phyloP scores from a whole-genome alignment of 108 stramenopile species.

The Schizochytrium sp. region DNA sequence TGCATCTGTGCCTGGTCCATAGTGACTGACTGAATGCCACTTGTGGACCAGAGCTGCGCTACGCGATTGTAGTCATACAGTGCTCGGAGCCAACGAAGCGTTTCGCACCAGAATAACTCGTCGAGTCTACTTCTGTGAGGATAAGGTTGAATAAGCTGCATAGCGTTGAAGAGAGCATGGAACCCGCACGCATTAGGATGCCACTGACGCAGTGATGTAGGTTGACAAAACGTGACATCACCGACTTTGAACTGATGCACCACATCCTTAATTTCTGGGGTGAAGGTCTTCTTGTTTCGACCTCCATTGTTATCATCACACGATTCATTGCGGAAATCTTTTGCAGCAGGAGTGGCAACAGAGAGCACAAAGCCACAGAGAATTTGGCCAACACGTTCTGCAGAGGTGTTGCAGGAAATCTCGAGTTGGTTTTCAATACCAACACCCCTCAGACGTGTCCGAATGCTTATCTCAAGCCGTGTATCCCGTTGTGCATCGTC shows the following conservation, averaged over 20 bases:
- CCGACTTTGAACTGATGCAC: neutral
- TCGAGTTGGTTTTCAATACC: slow-evolving; percentile 29
- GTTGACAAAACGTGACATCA: neutral
- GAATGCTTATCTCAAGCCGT: neutral
- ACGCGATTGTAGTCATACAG: neutral
- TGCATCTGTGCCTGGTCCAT: slow-evolving; percentile 43
- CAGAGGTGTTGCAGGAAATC: slow-evolving; percentile 22
- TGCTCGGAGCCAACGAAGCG: neutral
- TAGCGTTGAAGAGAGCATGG: slow-evolving; percentile 53
- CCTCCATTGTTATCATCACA: neutral
- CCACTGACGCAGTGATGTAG: neutral
- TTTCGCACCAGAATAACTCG: neutral
- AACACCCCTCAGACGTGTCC: neutral
- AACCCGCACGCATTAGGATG: slow-evolving; percentile 41
- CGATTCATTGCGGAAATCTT: neutral
- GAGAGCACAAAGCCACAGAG: slow-evolving; percentile 33
- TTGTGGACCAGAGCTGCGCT: neutral
- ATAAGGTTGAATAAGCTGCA: neutral
- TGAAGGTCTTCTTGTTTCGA: neutral
- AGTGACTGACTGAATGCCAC: neutral
- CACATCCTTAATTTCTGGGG: neutral
- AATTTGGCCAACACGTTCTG: neutral
- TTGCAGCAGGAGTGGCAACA: neutral
- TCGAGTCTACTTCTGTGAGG: neutral
- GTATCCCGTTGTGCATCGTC: neutral